Evolutionary conservation across 2,329 filamentous ascomycete genomes (phyloP), one percentile per base, ranked within the genome.

Genomic region (Hypoxylon rubiginosum): DNA sequence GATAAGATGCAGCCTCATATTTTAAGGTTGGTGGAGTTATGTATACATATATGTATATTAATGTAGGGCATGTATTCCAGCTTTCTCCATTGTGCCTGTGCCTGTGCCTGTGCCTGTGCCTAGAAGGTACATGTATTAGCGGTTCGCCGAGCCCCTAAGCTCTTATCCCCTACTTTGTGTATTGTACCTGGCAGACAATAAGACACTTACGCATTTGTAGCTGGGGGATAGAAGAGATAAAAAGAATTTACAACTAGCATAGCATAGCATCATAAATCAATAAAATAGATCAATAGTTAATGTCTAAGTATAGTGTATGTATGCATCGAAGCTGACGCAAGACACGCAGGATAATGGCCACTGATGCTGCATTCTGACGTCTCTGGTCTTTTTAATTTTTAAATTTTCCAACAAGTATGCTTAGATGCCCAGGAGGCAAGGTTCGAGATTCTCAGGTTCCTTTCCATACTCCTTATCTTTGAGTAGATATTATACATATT

Each of bases 1-100:
- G 53, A 58, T 60, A 51, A 54, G 62, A 66, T 60, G 60, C 21
- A 41, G 58, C 41, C 39, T 66, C 36, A 30, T 62, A 60, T 57
- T 62, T 60, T 69, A 69, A 64, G 60, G 59, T 68, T 66, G 53
- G 39, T 68, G 52, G 49, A 58, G n/a, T n/a, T n/a, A n/a, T n/a
- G n/a, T n/a, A n/a, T n/a, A n/a, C n/a, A n/a, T n/a, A n/a, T n/a
- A n/a, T n/a, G n/a, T n/a, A n/a, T n/a, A n/a, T n/a, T n/a, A n/a
- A n/a, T n/a, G n/a, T n/a, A n/a, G n/a, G n/a, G 34, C 41, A 34
- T 10, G 32, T 34, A 57, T 58, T 24, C 9, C 45, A 64, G 32
- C 32, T 34, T 34, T n/a, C n/a, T n/a, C n/a, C n/a, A n/a, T n/a
- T n/a, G n/a, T n/a, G n/a, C n/a, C n/a, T n/a, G n/a, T n/a, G n/a